A percentile compares a stretch with the other conserved stretches of the same genome.
phyloP scores from a whole-genome alignment of 2,329 filamentous ascomycete genomes.

The Ophiostoma piceae region DNA sequence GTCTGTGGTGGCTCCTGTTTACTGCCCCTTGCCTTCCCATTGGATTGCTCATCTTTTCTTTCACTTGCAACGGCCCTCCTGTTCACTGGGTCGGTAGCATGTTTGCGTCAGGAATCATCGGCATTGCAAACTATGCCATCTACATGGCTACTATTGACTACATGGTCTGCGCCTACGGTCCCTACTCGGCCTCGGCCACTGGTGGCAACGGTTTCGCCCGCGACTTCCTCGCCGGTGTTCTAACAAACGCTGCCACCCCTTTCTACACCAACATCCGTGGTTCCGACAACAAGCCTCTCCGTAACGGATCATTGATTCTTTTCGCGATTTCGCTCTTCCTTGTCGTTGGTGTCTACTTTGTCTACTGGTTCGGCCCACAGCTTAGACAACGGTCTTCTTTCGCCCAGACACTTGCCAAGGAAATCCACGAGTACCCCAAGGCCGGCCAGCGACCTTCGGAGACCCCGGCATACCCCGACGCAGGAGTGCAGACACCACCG shows the following conservation, averaged over 20 bases:
- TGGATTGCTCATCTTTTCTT: slow-evolving; percentile 65
- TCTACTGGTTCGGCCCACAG: slow-evolving; percentile 59
- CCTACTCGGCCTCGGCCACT: slow-evolving; percentile 67
- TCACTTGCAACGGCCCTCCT: slow-evolving; percentile 58
- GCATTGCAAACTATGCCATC: slow-evolving; percentile 67
- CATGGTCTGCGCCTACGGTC: slow-evolving; percentile 66
- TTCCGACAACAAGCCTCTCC: slow-evolving; percentile 43
- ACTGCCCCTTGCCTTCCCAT: slow-evolving; percentile 57
- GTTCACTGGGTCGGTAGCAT: slow-evolving; percentile 64
- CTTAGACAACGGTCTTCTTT: slow-evolving; percentile 59
- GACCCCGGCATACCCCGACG: neutral
- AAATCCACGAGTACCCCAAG: neutral
- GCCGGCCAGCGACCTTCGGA: neutral
- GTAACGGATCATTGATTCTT: slow-evolving; percentile 59
- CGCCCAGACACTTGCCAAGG: slow-evolving; percentile 55
- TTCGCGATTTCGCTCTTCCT: slow-evolving; percentile 57
- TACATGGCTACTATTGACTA: slow-evolving; percentile 76
- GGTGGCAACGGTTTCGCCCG: slow-evolving; percentile 70
- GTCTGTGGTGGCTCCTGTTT: slow-evolving; percentile 61
- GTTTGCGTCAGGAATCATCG: slow-evolving; percentile 60
- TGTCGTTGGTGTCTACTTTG: slow-evolving; percentile 58
- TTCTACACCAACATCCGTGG: slow-evolving; percentile 56
- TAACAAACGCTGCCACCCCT: slow-evolving; percentile 62
- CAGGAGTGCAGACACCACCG: neutral
- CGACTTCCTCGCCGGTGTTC: slow-evolving; percentile 67